Conservation (phyloP, 2,329 filamentous ascomycete genomes). For the Alternaria longipes region DNA sequence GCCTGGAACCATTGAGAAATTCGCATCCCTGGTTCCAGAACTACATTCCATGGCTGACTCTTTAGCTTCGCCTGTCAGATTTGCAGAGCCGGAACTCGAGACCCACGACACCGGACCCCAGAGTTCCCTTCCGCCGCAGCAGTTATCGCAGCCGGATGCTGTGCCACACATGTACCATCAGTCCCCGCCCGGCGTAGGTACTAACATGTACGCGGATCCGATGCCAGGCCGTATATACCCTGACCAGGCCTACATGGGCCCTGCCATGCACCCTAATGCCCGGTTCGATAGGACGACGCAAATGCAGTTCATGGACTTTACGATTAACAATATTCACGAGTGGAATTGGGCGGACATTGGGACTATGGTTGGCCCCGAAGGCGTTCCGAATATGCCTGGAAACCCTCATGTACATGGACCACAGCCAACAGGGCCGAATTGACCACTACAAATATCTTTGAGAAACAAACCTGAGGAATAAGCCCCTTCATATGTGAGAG, state of each 20-base stretch:
- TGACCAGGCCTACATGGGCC: conserved; percentile 26
- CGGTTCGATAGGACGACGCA: conserved; percentile 42
- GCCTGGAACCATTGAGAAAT: conserved; percentile 52
- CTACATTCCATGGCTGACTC: conserved; percentile 47
- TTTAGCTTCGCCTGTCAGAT: conserved; percentile 24
- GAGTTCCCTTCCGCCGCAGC: conserved; percentile 18
- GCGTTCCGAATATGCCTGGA: conserved; percentile 19
- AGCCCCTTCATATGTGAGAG: background rate
- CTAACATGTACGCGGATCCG: conserved; percentile 44
- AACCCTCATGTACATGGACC: conserved; percentile 16
- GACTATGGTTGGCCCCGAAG: conserved; percentile 36
- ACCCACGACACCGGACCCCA: conserved; percentile 8
- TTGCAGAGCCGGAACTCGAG: conserved; percentile 19
- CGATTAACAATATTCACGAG: conserved; percentile 47
- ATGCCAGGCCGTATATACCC: conserved; percentile 34
- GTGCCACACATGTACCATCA: conserved; percentile 34
- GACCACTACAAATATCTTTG: background rate
- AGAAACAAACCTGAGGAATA: background rate
- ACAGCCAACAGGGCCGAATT: conserved; percentile 13
- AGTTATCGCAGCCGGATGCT: conserved; percentile 22
- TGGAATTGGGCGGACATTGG: conserved; percentile 50
- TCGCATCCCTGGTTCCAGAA: conserved; percentile 49
- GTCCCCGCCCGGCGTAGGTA: conserved; percentile 36
- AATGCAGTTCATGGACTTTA: conserved; percentile 50
- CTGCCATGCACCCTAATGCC: conserved; percentile 25